Percentiles rank a stretch among this genome's conserved stretches.
Evolutionary conservation across 2,329 filamentous ascomycete species (phyloP).

Genomic region (Rutstroemia sydowiana): DNA sequence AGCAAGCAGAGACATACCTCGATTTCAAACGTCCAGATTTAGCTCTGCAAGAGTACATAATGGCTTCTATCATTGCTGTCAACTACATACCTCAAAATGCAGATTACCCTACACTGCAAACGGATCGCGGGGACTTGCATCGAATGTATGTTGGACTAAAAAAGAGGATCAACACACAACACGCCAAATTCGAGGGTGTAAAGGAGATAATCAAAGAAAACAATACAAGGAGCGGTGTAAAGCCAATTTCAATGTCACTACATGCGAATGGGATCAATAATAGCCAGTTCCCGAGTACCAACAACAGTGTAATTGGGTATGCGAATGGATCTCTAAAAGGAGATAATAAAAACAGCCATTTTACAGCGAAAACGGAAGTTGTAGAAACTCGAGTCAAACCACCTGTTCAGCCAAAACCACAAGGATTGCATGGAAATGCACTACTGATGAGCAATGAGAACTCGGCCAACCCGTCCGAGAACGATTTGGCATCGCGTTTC

Average conservation of each 20-base stretch:
- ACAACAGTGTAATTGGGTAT: neutral
- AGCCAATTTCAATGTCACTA: slow-evolving; percentile 1
- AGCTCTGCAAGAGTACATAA: slow-evolving; percentile 78
- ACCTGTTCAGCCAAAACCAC: slow-evolving; percentile 58
- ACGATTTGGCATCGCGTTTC: slow-evolving; percentile 50
- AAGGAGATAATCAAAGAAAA: slow-evolving; percentile 55
- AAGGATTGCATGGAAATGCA: slow-evolving; percentile 55
- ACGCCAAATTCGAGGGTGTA: slow-evolving; percentile 47
- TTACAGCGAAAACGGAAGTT: neutral
- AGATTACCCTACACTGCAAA: slow-evolving; percentile 60
- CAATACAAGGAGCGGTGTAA: slow-evolving; percentile 54
- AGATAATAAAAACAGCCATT: neutral
- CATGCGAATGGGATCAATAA: slow-evolving; percentile 13
- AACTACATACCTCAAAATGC: slow-evolving; percentile 69
- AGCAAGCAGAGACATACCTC: slow-evolving; percentile 53
- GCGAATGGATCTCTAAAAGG: neutral
- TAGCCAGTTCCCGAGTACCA: neutral
- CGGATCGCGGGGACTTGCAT: slow-evolving; percentile 42
- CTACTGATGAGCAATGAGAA: slow-evolving; percentile 35
- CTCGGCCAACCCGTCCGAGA: slow-evolving; percentile 23
- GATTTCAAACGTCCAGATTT: slow-evolving; percentile 61
- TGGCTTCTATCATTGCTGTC: slow-evolving; percentile 70
- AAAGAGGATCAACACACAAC: slow-evolving; percentile 41
- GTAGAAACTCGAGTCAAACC: slow-evolving; percentile 22
- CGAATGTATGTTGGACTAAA: slow-evolving; percentile 44